Conservation (phyloP, 1,139 yeast genomes). For the Debaryomyces subglobosus region DNA sequence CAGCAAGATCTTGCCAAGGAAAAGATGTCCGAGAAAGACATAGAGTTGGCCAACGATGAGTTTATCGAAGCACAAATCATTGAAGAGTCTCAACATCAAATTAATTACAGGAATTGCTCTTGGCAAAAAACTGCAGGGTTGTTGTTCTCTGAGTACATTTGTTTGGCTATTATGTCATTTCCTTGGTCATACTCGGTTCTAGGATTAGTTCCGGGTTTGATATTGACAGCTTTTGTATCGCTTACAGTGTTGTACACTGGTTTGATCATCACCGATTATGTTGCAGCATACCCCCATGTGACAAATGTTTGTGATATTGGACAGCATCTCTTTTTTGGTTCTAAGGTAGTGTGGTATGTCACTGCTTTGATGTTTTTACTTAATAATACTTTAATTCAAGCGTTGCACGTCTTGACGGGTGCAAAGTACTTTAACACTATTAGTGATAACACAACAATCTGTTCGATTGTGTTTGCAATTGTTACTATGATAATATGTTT, state of each 20-base stretch:
- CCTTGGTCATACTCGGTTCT: constrained; percentile 66
- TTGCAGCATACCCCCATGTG: constrained; percentile 55
- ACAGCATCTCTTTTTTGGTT: constrained; percentile 56
- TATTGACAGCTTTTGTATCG: constrained; percentile 55
- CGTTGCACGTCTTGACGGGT: constrained; percentile 60
- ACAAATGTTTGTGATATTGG: constrained; percentile 63
- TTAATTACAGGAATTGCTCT: constrained; percentile 56
- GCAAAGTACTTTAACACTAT: constrained; percentile 63
- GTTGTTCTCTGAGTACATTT: constrained; percentile 61
- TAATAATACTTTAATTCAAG: constrained; percentile 60
- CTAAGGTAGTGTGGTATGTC: constrained; percentile 56
- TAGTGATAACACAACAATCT: constrained; percentile 48
- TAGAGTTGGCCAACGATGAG: constrained; percentile 12
- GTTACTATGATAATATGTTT: constrained; percentile 52
- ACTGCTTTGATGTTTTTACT: constrained; percentile 57
- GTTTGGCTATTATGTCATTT: constrained; percentile 64
- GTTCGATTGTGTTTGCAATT: constrained; percentile 55
- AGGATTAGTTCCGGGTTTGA: constrained; percentile 61
- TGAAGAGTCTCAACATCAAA: constrained; percentile 18
- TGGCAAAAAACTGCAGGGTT: constrained; percentile 64
- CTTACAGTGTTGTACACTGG: constrained; percentile 58
- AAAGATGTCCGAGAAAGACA: constrained; percentile 5
- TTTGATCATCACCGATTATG: constrained; percentile 54
- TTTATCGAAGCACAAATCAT: constrained; percentile 10
- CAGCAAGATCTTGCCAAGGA: constrained; percentile 5